Evolutionary conservation across 2,329 filamentous ascomycete genomes (phyloP).

Genomic region (Penicillium sp.): DNA sequence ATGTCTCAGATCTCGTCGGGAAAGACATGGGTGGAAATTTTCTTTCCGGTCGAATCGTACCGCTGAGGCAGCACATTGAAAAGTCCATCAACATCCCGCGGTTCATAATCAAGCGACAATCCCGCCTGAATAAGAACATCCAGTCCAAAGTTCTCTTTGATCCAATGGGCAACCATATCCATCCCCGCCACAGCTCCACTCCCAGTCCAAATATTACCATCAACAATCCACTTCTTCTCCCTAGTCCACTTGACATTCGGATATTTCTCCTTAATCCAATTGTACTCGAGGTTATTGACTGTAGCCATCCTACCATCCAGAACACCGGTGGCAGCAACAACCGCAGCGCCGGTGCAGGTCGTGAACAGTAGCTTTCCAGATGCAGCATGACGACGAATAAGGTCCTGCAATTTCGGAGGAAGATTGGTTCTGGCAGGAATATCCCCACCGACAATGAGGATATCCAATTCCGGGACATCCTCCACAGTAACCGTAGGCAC

Average conservation of each 20-base stretch:
- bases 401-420: not conserved
- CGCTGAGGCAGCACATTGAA: constrained; percentile 30
- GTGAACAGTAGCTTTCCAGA: not conserved
- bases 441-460: not conserved
- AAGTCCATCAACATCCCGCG: constrained; percentile 31
- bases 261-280: not conserved
- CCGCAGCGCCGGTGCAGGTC: not conserved
- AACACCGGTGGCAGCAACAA: not conserved
- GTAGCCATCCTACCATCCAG: not conserved
- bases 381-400: not conserved
- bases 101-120: not conserved
- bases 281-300: not conserved
- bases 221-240: constrained; percentile 48
- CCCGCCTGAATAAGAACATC: constrained; percentile 18
- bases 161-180: constrained; percentile 47
- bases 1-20: constrained; percentile 2
- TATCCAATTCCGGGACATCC: not conserved
- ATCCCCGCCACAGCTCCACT: constrained; percentile 50
- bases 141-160: constrained; percentile 38
- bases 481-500: not conserved
- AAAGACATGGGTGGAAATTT: constrained; percentile 30
- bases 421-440: not conserved
- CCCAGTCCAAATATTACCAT: constrained; percentile 51
- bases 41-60: constrained; percentile 31
- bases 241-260: constrained; percentile 18